Evolutionary conservation across 2,329 filamentous ascomycete species (phyloP), one percentile per base, ranked within the genome.

Genomic region (Penicillium brasilianum): DNA sequence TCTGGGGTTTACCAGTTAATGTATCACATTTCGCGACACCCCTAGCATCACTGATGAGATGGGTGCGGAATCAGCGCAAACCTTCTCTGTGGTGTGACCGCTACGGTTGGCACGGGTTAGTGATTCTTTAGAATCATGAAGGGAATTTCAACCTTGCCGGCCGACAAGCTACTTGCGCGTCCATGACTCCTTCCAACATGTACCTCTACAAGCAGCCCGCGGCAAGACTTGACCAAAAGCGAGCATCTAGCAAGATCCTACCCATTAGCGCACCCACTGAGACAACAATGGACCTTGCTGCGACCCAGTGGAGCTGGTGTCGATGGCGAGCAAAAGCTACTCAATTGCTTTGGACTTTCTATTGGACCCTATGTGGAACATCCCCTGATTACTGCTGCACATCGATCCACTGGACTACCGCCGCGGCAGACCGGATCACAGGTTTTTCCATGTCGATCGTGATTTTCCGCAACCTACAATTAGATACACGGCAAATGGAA

Each of bases 341-440:
- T 58, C 48, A 30, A 28, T 16, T 28, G 9, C 7, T 37, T 55
- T 55, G 44, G 36, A 22, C 30, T 52, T 32, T 54, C 59, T 32
- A 62, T 56, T 61, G 60, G 52, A 54, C 20, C 20, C 59, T 56
- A 66, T 66, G 56, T 68, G 61, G 58, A 32, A 59, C 58, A 62
- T 59, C 63, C 63, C 63, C 63, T 63, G 58, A 28, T 54, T 53
- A 53, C 16, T 41, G 25, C 51, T 36, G 53, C 59, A 4, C 55
- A 30, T 52, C 36, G 11, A 51, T 52, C 46, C 28, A 53, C 52
- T 56, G 8, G 30, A 52, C 30, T 62, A 50, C 18, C 36, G 60
- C 39, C 32, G 32, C 41, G 48, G 49, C 39, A 30, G 51, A n/a
- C 20, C 44, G 39, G 54, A 50, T 59, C 56, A 46, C 48, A 57